These are phyloP conservation scores for Coemansia biformis DNA, from an alignment of 192 early-diverging fungal species.

Conservation along the genomic window DNA sequence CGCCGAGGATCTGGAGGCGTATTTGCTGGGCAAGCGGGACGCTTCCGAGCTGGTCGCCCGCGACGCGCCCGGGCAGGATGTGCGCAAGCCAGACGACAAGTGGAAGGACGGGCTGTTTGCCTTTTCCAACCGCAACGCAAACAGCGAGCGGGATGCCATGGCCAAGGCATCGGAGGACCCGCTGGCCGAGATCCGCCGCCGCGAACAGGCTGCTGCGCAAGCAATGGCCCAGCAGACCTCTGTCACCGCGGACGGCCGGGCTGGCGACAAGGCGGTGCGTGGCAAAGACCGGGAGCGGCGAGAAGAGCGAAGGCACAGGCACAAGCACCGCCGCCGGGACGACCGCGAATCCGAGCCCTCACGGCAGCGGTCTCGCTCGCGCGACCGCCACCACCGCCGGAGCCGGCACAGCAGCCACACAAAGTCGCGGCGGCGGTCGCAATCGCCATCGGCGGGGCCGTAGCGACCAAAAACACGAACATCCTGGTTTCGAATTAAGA, in stretches of 20 bases:
- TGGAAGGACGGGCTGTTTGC: constrained; percentile 45
- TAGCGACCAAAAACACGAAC: not conserved
- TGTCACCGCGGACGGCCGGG: too few species aligned
- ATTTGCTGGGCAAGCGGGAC: constrained; percentile 81
- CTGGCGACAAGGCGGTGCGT: not conserved
- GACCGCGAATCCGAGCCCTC: not conserved
- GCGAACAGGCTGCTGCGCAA: constrained; percentile 72
- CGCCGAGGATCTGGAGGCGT: constrained; percentile 78
- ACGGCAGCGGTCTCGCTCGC: not conserved
- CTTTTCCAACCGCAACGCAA: constrained; percentile 63
- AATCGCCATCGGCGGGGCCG: not conserved
- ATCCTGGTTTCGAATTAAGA: not conserved
- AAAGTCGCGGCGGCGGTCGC: not conserved
- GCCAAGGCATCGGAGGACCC: constrained; percentile 91
- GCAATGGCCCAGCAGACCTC: constrained; percentile 49
- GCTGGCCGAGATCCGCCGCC: constrained; percentile 77
- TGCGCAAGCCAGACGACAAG: constrained; percentile 12
- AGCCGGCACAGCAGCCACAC: not conserved
- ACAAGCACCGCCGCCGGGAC: constrained; percentile 5
- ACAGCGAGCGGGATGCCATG: constrained; percentile 71
- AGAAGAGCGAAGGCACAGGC: not conserved
- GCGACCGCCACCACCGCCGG: not conserved
- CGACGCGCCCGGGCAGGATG: constrained; percentile 11
- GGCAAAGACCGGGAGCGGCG: not conserved
- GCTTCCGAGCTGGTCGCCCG: constrained; percentile 62